Percentiles rank a stretch among this genome's conserved stretches.
Evolutionary conservation across 345 rosid genomes (phyloP).

Genomic region (Rhizophora apiculata): DNA sequence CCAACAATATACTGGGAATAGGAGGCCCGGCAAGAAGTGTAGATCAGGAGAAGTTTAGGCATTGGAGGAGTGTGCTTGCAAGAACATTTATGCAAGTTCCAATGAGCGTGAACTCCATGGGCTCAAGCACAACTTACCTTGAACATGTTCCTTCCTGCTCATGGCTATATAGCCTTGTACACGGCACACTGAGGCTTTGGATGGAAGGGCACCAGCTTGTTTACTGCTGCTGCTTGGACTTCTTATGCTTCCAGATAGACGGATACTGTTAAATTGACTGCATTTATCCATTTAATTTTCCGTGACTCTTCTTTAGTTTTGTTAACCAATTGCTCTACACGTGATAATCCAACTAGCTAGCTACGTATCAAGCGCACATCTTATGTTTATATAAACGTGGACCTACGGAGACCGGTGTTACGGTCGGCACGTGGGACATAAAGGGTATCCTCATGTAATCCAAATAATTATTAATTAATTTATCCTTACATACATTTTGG

Average conservation of each 20-base stretch:
- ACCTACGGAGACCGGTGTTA: too few species aligned
- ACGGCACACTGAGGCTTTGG: conserved; percentile 6
- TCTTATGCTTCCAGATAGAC: not conserved
- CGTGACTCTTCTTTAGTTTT: not conserved
- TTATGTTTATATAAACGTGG: too few species aligned
- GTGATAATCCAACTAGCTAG: not conserved
- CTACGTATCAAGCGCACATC: not conserved
- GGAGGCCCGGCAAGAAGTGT: conserved; percentile 71
- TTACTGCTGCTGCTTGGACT: not conserved
- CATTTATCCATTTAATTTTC: not conserved
- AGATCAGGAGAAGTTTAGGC: conserved; percentile 47
- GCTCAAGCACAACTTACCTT: conserved; percentile 67
- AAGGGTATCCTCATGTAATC: too few species aligned
- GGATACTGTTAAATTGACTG: not conserved
- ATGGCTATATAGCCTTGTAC: conserved; percentile 59
- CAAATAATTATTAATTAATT: too few species aligned
- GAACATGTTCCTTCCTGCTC: conserved; percentile 58
- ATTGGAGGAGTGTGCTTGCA: conserved; percentile 50
- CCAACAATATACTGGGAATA: conserved; percentile 57
- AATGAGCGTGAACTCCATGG: conserved; percentile 63
- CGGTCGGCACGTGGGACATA: too few species aligned
- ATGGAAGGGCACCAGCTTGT: not conserved
- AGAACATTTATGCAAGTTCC: conserved; percentile 40
- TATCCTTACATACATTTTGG: too few species aligned
- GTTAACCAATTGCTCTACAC: not conserved